phyloP scores from a whole-genome alignment of 768 basidiomycete genomes.

The Daedaleopsis sinensis region DNA sequence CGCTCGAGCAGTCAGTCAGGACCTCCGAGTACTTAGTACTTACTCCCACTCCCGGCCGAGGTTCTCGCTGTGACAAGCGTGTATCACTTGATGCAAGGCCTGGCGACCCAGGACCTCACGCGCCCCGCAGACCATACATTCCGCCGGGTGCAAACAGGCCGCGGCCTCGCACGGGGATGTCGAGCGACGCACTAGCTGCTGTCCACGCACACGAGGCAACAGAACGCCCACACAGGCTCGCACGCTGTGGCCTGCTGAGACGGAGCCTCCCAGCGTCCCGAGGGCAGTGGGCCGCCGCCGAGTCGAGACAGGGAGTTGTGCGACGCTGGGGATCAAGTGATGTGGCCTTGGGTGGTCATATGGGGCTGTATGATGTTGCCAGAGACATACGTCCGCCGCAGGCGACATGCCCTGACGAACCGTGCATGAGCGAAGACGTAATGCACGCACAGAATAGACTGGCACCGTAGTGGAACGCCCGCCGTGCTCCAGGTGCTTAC shows the following conservation, averaged over 20 bases:
- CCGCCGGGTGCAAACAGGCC: not conserved
- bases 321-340: not conserved
- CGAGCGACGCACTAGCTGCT: not conserved
- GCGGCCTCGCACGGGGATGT: slow-evolving; percentile 1
- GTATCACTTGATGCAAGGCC: slow-evolving; percentile 10
- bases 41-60: not conserved
- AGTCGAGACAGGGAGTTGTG: not conserved
- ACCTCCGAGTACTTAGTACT: too few species aligned
- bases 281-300: not conserved
- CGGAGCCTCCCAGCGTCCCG: not conserved
- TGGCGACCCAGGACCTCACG: not conserved
- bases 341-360: not conserved
- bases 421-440: not conserved
- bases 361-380: not conserved
- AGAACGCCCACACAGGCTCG: not conserved
- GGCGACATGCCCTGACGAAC: not conserved
- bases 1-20: too few species aligned
- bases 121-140: not conserved
- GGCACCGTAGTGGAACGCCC: too few species aligned
- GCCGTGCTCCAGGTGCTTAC: not conserved
- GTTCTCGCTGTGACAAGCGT: not conserved
- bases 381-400: not conserved
- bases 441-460: not conserved
- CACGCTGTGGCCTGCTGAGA: slow-evolving; percentile 8
- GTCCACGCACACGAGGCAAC: slow-evolving; percentile 2